Evolutionary conservation across 1,284 basidiomycete species (phyloP).

Genomic region (Cryptococcus floricola): DNA sequence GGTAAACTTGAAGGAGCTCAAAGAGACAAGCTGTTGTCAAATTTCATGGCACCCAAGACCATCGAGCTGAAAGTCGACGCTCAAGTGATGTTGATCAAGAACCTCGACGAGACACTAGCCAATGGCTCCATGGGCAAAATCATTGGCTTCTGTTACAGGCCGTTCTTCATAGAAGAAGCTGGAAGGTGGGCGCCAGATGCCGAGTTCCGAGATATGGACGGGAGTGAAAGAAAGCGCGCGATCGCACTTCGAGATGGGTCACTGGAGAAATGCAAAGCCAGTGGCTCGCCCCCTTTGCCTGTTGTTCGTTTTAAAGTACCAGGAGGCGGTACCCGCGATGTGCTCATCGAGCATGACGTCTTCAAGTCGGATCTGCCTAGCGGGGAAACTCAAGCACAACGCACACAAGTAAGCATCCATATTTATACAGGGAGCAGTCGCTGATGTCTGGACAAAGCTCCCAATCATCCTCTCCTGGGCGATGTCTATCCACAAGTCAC

Average conservation of each 20-base stretch:
- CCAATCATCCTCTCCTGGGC: conserved; percentile 87
- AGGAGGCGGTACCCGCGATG: conserved; percentile 53
- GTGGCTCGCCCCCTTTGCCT: conserved; percentile 54
- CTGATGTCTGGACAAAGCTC: conserved; percentile 52
- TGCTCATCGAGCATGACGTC: conserved; percentile 65
- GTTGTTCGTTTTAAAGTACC: conserved; percentile 73
- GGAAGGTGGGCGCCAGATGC: conserved; percentile 29
- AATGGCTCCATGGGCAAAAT: conserved; percentile 79
- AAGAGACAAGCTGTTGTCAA: conserved; percentile 63
- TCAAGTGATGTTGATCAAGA: conserved; percentile 70
- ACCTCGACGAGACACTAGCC: conserved; percentile 66
- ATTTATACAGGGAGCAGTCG: neutral
- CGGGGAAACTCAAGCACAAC: conserved; percentile 72
- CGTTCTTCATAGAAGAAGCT: conserved; percentile 25
- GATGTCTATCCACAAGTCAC: conserved; percentile 92
- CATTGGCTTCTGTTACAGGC: conserved; percentile 57
- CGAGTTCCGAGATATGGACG: conserved; percentile 14
- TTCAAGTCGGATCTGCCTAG: conserved; percentile 83
- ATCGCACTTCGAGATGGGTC: conserved; percentile 41
- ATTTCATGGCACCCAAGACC: conserved; percentile 64
- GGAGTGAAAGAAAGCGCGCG: conserved; percentile 46
- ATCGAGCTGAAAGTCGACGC: conserved; percentile 66
- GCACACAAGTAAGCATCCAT: conserved; percentile 59
- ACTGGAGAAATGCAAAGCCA: conserved; percentile 32
- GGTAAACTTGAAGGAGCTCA: conserved; percentile 56